Conservation (phyloP, 148 eudicot species). For the Camellia lanceoleosa region DNA sequence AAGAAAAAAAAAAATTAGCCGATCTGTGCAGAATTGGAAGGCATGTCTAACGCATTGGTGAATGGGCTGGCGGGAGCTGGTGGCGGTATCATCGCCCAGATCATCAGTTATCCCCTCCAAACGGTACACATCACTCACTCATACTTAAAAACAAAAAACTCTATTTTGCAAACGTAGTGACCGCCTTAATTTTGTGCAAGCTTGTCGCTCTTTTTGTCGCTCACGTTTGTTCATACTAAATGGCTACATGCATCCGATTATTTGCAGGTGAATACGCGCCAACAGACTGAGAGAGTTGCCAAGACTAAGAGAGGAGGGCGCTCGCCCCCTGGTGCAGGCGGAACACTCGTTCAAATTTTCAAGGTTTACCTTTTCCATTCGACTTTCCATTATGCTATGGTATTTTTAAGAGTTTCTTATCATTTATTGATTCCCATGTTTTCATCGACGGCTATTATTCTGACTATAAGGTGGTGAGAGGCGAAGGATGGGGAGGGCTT, state of each 20-base stretch:
- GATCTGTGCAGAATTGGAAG: background rate
- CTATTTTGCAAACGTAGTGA: background rate
- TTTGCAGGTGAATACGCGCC: constrained; percentile 31
- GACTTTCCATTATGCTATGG: background rate
- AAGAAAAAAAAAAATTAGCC: too few species aligned
- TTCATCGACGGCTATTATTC: background rate
- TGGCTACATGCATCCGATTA: background rate
- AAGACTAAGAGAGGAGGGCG: constrained; percentile 21
- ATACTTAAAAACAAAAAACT: background rate
- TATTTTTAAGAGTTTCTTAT: background rate
- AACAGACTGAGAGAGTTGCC: constrained; percentile 29
- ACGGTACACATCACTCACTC: constrained; percentile 40
- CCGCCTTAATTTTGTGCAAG: background rate
- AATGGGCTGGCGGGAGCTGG: constrained; percentile 96
- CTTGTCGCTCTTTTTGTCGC: background rate
- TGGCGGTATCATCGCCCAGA: constrained; percentile 85
- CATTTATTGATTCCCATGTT: background rate
- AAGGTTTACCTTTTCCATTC: constrained; percentile 11
- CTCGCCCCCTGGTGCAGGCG: constrained; percentile 7
- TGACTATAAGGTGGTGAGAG: constrained; percentile 53
- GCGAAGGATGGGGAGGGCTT: constrained; percentile 87
- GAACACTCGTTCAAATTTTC: constrained; percentile 25
- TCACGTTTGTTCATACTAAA: background rate
- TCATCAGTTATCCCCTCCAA: constrained; percentile 89
- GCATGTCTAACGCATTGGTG: constrained; percentile 79